Conservation (phyloP, 257 asterid species). For the Primulina eburnea region DNA sequence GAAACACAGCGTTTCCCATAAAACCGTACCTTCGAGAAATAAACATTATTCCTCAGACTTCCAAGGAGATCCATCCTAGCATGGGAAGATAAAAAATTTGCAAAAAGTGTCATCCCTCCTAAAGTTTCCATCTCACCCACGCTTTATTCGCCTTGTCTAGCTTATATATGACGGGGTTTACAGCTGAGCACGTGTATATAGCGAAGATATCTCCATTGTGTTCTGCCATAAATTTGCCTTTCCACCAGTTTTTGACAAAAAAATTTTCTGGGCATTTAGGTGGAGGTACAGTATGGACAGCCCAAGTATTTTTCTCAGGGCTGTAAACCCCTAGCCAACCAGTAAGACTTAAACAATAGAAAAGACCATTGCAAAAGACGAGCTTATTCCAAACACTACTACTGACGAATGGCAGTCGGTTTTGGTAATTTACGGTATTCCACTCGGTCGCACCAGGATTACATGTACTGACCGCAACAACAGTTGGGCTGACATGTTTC, state of each 20-base stretch:
- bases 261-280: conserved; percentile 36
- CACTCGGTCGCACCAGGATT: conserved; percentile 47
- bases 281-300: conserved; percentile 39
- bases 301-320: conserved; percentile 38
- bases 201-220: conserved; percentile 47
- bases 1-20: conserved; percentile 53
- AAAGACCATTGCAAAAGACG: conserved; percentile 41
- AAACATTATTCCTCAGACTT: conserved; percentile 39
- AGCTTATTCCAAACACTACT: conserved; percentile 43
- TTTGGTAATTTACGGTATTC: conserved; percentile 40
- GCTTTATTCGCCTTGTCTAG: conserved; percentile 35
- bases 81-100: conserved; percentile 46
- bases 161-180: conserved; percentile 41
- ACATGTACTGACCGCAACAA: conserved; percentile 42
- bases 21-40: conserved; percentile 49
- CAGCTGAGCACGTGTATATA: conserved; percentile 39
- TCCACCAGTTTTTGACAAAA: conserved; percentile 42
- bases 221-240: conserved; percentile 51
- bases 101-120: conserved; percentile 49
- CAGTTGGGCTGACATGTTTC: conserved; percentile 38
- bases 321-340: conserved; percentile 57
- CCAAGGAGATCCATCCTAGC: conserved; percentile 48
- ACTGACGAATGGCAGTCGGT: conserved; percentile 36
- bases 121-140: conserved; percentile 44
- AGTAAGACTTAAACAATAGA: conserved; percentile 50